Evolutionary conservation across 2,329 filamentous ascomycete species (phyloP).

Genomic region (Phaeosphaeriaceae sp.): DNA sequence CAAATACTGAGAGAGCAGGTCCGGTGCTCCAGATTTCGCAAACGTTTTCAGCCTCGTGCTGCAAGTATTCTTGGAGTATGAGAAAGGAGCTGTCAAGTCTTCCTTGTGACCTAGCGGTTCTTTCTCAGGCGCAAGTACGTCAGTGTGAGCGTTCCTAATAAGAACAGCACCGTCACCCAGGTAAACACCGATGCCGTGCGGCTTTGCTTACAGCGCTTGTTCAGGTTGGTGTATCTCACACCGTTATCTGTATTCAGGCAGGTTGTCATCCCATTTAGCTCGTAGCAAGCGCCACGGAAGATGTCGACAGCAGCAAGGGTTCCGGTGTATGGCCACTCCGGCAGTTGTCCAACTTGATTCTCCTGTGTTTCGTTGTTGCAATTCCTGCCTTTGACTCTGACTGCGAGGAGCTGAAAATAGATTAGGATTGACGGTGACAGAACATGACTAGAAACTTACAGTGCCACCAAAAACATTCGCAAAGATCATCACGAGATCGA

Average conservation of each 20-base stretch:
- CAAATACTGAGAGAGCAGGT: not conserved
- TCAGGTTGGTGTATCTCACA: conserved; percentile 4
- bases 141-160: conserved; percentile 9
- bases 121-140: conserved; percentile 9
- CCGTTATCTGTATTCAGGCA: not conserved
- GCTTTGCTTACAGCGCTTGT: conserved; percentile 18
- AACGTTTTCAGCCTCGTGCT: no score
- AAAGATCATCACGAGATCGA: conserved; percentile 20
- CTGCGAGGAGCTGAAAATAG: conserved; percentile 11
- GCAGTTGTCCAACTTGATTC: not conserved
- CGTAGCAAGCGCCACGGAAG: conserved; percentile 11
- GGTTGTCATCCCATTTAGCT: no score
- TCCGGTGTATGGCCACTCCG: not conserved
- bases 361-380: conserved; percentile 7
- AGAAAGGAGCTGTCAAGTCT: not conserved
- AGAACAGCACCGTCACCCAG: conserved; percentile 17
- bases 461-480: conserved; percentile 27
- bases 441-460: conserved; percentile 18
- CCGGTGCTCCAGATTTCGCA: no score
- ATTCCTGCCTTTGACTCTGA: conserved; percentile 11
- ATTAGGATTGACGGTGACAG: not conserved
- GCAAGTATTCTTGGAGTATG: no score
- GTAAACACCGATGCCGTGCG: conserved; percentile 26
- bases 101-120: not conserved
- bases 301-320: conserved; percentile 15